phyloP scores from a whole-genome alignment of 129 eudicot genomes.

The Ambrosia artemisiifolia region DNA sequence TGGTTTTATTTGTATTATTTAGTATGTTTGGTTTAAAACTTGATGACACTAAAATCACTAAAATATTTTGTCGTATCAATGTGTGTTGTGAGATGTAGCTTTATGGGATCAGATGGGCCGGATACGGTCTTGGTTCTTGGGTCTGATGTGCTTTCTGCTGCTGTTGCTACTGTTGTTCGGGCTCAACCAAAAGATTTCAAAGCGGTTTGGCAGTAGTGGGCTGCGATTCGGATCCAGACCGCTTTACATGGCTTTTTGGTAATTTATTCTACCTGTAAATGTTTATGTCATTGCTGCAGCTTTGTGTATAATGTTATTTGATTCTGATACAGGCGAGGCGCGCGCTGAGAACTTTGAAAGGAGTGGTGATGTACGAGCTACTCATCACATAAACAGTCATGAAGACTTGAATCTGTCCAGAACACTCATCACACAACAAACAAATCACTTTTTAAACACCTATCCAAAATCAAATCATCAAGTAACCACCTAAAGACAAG shows the following conservation, averaged over 20 bases:
- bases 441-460: too few species aligned
- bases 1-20: too few species aligned
- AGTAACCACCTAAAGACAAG: too few species aligned
- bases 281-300: neutral
- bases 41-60: too few species aligned
- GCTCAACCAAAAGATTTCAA: slow-evolving; percentile 88
- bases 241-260: slow-evolving; percentile 96
- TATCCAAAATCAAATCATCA: too few species aligned
- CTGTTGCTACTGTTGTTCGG: slow-evolving; percentile 85
- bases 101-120: slow-evolving; percentile 50
- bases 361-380: slow-evolving; percentile 82
- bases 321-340: slow-evolving; percentile 69
- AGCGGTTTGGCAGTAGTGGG: slow-evolving; percentile 91
- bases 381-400: too few species aligned
- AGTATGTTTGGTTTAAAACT: too few species aligned
- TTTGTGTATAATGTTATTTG: neutral
- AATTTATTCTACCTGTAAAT: neutral
- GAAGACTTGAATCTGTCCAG: too few species aligned
- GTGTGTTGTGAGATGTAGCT: too few species aligned
- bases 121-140: slow-evolving; percentile 56
- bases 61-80: too few species aligned
- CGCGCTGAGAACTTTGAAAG: slow-evolving; percentile 86
- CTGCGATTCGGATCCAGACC: slow-evolving; percentile 95
- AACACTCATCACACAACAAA: too few species aligned
- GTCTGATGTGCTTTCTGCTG: slow-evolving; percentile 64